phyloP scores from a whole-genome alignment of 768 basidiomycete genomes.

The Trametes cingulata region DNA sequence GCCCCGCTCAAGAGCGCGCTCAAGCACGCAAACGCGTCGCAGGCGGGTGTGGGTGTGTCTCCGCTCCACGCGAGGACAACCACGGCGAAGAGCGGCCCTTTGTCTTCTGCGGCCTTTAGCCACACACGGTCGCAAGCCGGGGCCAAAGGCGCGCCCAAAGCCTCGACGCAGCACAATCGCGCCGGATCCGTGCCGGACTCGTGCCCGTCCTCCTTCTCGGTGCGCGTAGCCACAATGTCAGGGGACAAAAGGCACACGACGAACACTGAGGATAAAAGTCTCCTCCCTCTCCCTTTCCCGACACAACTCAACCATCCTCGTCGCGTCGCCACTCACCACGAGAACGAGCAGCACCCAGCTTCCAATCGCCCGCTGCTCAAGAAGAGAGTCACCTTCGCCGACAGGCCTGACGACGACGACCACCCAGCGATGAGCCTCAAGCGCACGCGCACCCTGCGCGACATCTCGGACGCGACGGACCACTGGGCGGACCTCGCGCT shows the following conservation, averaged over 20 bases:
- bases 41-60: not conserved
- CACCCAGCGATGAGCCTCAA: not conserved
- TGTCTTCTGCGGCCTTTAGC: not conserved
- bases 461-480: not conserved
- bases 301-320: not conserved
- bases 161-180: slow-evolving; percentile 6
- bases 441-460: not conserved
- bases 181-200: not conserved
- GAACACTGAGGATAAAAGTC: not conserved
- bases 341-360: not conserved
- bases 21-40: not conserved
- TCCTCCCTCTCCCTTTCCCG: not conserved
- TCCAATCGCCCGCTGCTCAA: not conserved
- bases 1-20: slow-evolving; percentile 7
- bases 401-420: not conserved
- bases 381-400: slow-evolving; percentile 7
- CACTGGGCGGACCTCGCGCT: not conserved
- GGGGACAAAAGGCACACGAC: not conserved
- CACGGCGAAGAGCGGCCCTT: not conserved
- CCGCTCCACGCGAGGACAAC: not conserved
- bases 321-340: not conserved
- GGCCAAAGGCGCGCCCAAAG: not conserved
- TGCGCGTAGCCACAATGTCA: not conserved
- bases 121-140: too few species aligned
- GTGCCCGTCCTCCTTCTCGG: not conserved